Base-by-base conservation (phyloP, 2,329 filamentous ascomycete species). In the Cordyceps tenuipes region DNA sequence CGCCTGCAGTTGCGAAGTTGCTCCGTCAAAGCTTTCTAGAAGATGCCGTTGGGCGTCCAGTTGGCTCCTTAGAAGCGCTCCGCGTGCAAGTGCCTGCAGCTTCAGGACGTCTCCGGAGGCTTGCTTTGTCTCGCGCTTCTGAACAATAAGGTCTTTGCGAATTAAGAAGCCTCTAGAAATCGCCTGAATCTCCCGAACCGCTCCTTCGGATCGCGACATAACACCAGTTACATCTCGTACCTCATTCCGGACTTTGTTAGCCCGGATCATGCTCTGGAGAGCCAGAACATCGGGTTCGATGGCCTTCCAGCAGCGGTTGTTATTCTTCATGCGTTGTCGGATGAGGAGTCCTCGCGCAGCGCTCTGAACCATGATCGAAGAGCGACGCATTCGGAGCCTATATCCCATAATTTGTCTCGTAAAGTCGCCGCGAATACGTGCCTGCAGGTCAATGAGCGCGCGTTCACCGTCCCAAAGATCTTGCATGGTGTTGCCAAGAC, bases 381-480 rank as follows among this genome's bases (percentile, higher is more conserved):
- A 96, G 21, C 77, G 82, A 60, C 84, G 83, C 92, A 96, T 97
- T 64, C 87, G 84, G 61, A 94, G 77, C 52, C 89, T 84, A 73
- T 97, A 97, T 63, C 84, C 83, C 64, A 87, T 83, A 61, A 97
- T 83, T 71, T 97, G 91, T 50, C 93, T 82, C 2, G 90, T 83
- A 75, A 90, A 96, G 67, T 95, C 91, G 57, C 91, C 95, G 62
- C 94, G 86, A 59, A 97, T 88, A 44, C 88, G 84, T 8, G 92
- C 85, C 72, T 99, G 95, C 10, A 99, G 78, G 57, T 96, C 88
- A 48, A 93, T 76, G 31, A 99, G 74, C 71, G 82, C 79, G 29
- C 87, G 81, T 72, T 99, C 94, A 13, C 83, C 81, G 63, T 94
- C 88, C 94, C 94, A 99, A 3, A 99, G 81, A 48, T 83, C 76